phyloP scores from a whole-genome alignment of 805 yeast species.

The Wickerhamiella alocasiicola region DNA sequence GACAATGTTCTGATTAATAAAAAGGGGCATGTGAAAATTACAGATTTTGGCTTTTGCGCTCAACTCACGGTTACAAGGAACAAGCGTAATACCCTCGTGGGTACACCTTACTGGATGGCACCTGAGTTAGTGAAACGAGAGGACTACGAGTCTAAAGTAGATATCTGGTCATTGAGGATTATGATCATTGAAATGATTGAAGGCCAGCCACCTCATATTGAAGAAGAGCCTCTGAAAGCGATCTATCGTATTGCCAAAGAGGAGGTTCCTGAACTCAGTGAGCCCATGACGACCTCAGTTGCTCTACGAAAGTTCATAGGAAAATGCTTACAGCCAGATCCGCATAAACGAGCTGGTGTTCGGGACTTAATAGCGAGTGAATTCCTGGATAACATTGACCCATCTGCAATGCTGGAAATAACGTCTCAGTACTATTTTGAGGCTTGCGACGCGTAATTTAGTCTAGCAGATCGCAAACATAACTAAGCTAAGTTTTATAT shows the following conservation, averaged over 20 bases:
- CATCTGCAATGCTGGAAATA: neutral
- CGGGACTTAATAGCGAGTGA: constrained; percentile 67
- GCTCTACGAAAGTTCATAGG: constrained; percentile 78
- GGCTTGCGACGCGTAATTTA: no score
- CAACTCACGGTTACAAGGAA: constrained; percentile 61
- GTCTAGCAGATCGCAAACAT: no score
- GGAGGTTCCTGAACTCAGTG: constrained; percentile 90
- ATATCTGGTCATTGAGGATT: constrained; percentile 94
- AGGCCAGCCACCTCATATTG: constrained; percentile 94
- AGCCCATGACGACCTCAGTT: constrained; percentile 56
- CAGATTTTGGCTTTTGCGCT: constrained; percentile 98
- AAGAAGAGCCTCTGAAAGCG: constrained; percentile 86
- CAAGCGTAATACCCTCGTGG: constrained; percentile 86
- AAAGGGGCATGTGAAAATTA: constrained; percentile 79
- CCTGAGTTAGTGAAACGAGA: constrained; percentile 37
- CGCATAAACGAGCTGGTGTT: constrained; percentile 78
- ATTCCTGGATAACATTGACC: constrained; percentile 28
- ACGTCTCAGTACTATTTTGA: no score
- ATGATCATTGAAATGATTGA: constrained; percentile 90
- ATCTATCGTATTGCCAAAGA: constrained; percentile 86
- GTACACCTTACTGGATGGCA: constrained; percentile 48
- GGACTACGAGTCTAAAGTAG: constrained; percentile 58
- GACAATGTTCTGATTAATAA: constrained; percentile 84
- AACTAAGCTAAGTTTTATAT: no score
- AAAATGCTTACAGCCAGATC: constrained; percentile 80